Base-by-base conservation (phyloP, 2,329 filamentous ascomycete genomes). In the Pseudogymnoascus sp. region DNA sequence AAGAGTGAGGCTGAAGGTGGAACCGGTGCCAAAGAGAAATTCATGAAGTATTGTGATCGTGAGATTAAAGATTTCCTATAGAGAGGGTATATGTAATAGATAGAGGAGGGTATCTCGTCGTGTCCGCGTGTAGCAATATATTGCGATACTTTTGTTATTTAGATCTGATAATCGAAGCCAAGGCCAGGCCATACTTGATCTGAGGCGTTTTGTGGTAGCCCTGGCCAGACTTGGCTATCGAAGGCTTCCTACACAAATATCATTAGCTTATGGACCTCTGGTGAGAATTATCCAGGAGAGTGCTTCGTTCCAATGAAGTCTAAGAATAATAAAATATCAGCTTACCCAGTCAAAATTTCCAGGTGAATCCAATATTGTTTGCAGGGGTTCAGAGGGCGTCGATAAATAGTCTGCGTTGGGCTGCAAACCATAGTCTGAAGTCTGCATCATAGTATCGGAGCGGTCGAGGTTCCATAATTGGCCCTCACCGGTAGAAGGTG, bases 31-130 rank as follows among this genome's bases (percentile, higher is more conserved):
- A 69, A 70, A 2, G 47, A 67, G 34, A 67, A 64, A 41, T 73
- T 76, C 61, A 74, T 71, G 66, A 67, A 70, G 8, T 76, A 69
- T 67, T 70, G 69, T 60, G 72, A 74, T 61, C 66, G 69, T 7
- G 70, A 71, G 60, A 67, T 66, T 2, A 65, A 61, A 14, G 7
- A 14, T 6, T 67, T 61, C 41, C 57, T 63, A 16, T 66, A 58
- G 62, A 16, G 57, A 54, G 54, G 63, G 28, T 64, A 59, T 54
- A 63, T 32, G 9, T 18, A 30, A 32, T 54, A 54, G 25, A 35
- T 39, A n/a, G 25, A 35, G 20, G 60, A 16, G 20, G 60, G 16
- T 39, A 30, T 41, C 35, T 61, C 3, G 25, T 50, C 43, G 43
- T 50, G 7, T 32, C 8, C 25, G 12, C 2, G 8, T 12, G 30